These are phyloP conservation scores for Hordeum marinum DNA, from an alignment of 176 grass and related monocot species.

Conservation along the genomic window DNA sequence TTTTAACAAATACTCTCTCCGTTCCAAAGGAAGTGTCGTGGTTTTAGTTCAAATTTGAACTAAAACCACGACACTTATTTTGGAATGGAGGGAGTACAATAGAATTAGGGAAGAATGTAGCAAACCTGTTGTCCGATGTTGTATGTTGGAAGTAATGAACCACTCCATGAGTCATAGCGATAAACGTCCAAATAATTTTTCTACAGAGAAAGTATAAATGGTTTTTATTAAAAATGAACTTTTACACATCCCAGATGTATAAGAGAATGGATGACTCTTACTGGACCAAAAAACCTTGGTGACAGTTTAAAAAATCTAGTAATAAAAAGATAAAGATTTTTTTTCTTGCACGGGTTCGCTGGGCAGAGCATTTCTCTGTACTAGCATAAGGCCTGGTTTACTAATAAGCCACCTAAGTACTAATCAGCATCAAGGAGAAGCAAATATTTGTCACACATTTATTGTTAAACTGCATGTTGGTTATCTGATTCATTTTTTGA, in stretches of 20 bases:
- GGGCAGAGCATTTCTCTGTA: constrained; percentile 12
- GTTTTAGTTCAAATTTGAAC: too few relatives aligned
- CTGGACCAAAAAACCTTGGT: background rate
- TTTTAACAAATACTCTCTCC: background rate
- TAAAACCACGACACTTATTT: too few relatives aligned
- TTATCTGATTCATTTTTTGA: background rate
- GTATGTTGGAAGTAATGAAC: constrained; percentile 88
- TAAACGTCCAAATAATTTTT: constrained; percentile 98
- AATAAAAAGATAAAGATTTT: background rate
- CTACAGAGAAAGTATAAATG: constrained; percentile 42
- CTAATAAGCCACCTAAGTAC: background rate
- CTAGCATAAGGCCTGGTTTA: background rate
- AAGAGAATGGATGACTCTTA: constrained; percentile 21
- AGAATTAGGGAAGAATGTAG: constrained; percentile 7
- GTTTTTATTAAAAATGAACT: background rate
- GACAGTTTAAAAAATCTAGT: background rate
- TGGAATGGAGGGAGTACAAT: background rate
- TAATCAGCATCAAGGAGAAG: background rate
- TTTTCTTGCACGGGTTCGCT: background rate
- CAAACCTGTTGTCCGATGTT: constrained; percentile 76
- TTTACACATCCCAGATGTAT: background rate
- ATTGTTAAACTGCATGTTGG: background rate
- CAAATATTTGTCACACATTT: background rate
- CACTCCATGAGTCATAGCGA: constrained; percentile 94
- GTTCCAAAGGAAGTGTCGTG: too few relatives aligned